Base-by-base conservation (phyloP, 1,139 yeast genomes). In the Saccharomyces hybrid region DNA sequence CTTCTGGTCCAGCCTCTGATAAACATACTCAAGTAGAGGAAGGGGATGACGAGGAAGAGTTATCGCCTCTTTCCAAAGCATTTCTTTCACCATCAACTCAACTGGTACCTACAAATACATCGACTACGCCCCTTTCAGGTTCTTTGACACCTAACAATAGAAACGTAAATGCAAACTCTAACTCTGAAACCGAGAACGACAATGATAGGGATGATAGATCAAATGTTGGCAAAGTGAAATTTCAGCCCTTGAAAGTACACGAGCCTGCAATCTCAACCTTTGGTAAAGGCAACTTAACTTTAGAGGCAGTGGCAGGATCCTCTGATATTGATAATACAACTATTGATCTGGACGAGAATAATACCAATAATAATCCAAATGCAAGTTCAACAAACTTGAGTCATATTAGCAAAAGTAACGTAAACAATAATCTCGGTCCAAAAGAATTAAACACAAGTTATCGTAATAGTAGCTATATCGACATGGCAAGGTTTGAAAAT, bases 211-310 rank as follows among this genome's bases (percentile, higher is more conserved):
- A 55, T 25, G 47, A 49, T 41, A 48, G 34, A 25, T 38, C 44
- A 5, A 38, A 28, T 29, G 57, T 64, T 6, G 63, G 64, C 29
- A 69, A 69, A 23, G 78, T 80, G 19, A 81, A 77, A 51, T 86
- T 87, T 62, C 80, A 78, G 59, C 82, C 91, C 0, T 69, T 1
- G 73, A 57, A 19, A 54, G 83, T 46, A 76, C 79, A 57, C 59
- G 52, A 55, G 38, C 66, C 70, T 41, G 78, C 86, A 0, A 66
- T 85, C 26, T 76, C 79, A 41, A 82, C 95, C 0, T 68, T 88
- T 60, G 96, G 96, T 1, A 75, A 78, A 54, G 96, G 96, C 1
- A 82, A 83, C 56, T 73, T 89, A 52, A 76, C 85, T 0, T 71
- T 89, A 16, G 84, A 81, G 52, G 79, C 80, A 47, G 75, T 84